phyloP scores from a whole-genome alignment of 2,329 filamentous ascomycete species.

The Xylariaceae sp. region DNA sequence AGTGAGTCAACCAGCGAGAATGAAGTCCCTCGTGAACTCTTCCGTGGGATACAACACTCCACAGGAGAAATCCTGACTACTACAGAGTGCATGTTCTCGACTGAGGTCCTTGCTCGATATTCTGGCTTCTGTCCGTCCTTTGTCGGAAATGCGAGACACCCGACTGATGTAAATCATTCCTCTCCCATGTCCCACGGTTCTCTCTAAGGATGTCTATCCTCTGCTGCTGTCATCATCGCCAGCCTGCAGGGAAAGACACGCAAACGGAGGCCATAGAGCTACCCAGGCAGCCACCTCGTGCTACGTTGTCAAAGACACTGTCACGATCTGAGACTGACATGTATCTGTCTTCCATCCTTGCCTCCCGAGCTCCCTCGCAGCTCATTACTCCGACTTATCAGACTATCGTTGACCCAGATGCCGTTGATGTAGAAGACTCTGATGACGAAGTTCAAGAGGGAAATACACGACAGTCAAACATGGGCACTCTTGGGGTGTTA shows the following conservation, averaged over 20 bases:
- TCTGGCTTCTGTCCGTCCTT: not conserved
- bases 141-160: not conserved
- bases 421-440: slow-evolving; percentile 40
- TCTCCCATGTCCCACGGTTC: not conserved
- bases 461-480: slow-evolving; percentile 26
- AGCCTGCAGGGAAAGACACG: slow-evolving; percentile 16
- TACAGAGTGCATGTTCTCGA: not conserved
- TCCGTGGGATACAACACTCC: not conserved
- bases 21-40: not conserved
- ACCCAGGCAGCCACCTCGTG: slow-evolving; percentile 24
- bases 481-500: slow-evolving; percentile 41
- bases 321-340: slow-evolving; percentile 22
- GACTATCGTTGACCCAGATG: slow-evolving; percentile 27
- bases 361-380: slow-evolving; percentile 21
- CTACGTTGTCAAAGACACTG: slow-evolving; percentile 21
- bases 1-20: not conserved
- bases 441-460: slow-evolving; percentile 24
- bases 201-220: slow-evolving; percentile 32
- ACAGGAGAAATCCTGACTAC: not conserved
- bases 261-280: slow-evolving; percentile 19
- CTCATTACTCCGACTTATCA: slow-evolving; percentile 25
- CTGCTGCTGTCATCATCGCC: slow-evolving; percentile 32
- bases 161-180: not conserved
- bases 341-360: slow-evolving; percentile 19
- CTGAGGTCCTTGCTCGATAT: not conserved